Percentiles rank a stretch among this genome's conserved stretches.
Evolutionary conservation across 139 green algal genomes (phyloP).

Genomic region (Chlorella sp.): DNA sequence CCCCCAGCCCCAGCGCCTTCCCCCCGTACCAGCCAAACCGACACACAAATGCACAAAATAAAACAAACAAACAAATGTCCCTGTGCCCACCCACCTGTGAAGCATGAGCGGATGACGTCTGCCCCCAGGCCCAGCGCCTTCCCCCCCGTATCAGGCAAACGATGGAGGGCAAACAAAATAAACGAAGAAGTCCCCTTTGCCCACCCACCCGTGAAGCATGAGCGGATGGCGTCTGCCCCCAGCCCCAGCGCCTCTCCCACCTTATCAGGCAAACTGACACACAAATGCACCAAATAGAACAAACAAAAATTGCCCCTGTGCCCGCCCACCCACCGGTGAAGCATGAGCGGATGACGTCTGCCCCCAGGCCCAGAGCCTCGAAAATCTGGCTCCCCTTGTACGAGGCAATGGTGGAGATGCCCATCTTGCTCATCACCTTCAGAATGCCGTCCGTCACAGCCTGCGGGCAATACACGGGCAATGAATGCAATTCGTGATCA

Average conservation of each 20-base stretch:
- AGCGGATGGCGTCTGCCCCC: no score
- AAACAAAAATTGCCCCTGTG: no score
- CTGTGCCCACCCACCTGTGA: neutral
- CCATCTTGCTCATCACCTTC: constrained; percentile 96
- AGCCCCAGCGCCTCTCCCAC: no score
- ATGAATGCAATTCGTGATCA: neutral
- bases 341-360: constrained; percentile 87
- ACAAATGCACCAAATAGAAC: neutral
- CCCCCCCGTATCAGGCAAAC: no score
- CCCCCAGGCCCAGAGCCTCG: constrained; percentile 85
- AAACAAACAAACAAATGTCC: no score
- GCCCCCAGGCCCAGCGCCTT: no score
- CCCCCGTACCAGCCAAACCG: no score
- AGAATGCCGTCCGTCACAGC: constrained; percentile 68
- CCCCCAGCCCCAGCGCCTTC: no score
- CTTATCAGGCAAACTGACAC: neutral
- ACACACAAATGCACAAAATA: no score
- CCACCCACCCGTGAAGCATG: neutral
- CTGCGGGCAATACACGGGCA: neutral
- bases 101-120: no score
- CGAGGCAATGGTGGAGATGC: constrained; percentile 92
- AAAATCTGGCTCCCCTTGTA: constrained; percentile 99
- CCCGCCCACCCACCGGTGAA: constrained; percentile 69
- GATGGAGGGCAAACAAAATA: neutral
- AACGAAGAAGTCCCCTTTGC: no score